Evolutionary conservation across 2,329 filamentous ascomycete genomes (phyloP).

Genomic region (Aphanocladium album): DNA sequence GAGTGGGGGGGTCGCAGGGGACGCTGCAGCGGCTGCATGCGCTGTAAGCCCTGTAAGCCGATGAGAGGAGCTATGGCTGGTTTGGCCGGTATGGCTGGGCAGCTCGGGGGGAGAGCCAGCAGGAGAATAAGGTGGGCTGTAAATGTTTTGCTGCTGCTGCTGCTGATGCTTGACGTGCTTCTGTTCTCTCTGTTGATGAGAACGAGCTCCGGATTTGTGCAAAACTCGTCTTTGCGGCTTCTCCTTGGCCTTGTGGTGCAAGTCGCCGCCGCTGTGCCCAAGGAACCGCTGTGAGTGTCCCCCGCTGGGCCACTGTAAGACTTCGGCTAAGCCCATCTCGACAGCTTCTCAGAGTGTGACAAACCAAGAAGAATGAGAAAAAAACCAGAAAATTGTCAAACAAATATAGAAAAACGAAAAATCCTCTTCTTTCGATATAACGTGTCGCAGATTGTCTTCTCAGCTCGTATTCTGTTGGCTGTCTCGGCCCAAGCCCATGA

Average conservation of each 20-base stretch:
- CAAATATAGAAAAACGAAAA: background rate
- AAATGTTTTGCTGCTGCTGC: background rate
- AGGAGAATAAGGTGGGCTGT: background rate
- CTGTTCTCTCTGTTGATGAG: background rate
- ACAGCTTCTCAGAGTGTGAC: background rate
- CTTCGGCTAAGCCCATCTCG: conserved; percentile 8
- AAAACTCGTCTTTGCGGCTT: background rate
- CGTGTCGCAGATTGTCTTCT: background rate
- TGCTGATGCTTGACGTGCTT: background rate
- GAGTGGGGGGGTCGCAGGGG: background rate
- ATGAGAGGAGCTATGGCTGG: background rate
- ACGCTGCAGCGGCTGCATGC: background rate
- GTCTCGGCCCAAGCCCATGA: background rate
- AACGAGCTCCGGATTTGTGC: no score
- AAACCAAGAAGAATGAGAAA: background rate
- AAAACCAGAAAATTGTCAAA: background rate
- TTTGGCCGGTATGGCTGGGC: background rate
- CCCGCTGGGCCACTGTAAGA: conserved; percentile 6
- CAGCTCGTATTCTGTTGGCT: background rate
- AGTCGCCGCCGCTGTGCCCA: background rate
- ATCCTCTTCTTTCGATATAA: background rate
- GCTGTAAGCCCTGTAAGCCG: background rate
- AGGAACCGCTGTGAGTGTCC: background rate
- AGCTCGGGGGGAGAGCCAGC: background rate
- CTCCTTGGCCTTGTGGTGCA: background rate